Conservation (phyloP, 2,329 filamentous ascomycete genomes). For the Claviceps spartinae region DNA sequence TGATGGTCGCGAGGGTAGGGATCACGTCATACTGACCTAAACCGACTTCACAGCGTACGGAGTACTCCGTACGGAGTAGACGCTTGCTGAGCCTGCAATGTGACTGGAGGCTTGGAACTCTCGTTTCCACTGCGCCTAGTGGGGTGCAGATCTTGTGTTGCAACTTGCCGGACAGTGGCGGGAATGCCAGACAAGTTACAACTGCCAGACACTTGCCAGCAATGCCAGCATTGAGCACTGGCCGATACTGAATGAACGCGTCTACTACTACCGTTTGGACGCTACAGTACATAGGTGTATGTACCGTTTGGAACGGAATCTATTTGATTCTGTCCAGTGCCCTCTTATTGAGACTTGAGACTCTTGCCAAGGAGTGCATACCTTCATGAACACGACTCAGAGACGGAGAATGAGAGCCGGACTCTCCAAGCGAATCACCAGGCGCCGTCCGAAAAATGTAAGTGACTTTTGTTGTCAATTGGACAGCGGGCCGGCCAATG, state of each 20-base stretch:
- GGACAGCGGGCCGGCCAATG: not conserved
- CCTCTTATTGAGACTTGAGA: too few relatives aligned
- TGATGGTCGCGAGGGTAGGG: not conserved
- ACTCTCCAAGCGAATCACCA: too few relatives aligned
- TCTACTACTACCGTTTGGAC: too few relatives aligned
- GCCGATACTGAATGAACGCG: not conserved
- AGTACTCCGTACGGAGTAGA: too few relatives aligned
- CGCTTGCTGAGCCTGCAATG: not conserved
- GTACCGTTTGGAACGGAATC: too few relatives aligned
- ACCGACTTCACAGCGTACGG: not conserved
- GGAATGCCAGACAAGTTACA: not conserved
- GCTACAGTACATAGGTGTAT: too few relatives aligned
- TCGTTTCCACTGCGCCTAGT: not conserved
- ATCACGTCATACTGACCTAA: slow-evolving; percentile 1
- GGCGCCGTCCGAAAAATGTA: too few relatives aligned
- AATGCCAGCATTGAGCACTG: not conserved
- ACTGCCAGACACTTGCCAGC: not conserved
- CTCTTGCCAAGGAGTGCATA: too few relatives aligned
- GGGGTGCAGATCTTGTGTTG: not conserved
- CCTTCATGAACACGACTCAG: too few relatives aligned
- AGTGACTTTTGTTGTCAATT: not conserved
- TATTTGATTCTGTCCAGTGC: too few relatives aligned
- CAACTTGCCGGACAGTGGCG: not conserved
- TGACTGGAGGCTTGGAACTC: not conserved
- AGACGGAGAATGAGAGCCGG: too few relatives aligned